Conservation (phyloP, 1,284 basidiomycete genomes). For the Hymenochaete sp. region DNA sequence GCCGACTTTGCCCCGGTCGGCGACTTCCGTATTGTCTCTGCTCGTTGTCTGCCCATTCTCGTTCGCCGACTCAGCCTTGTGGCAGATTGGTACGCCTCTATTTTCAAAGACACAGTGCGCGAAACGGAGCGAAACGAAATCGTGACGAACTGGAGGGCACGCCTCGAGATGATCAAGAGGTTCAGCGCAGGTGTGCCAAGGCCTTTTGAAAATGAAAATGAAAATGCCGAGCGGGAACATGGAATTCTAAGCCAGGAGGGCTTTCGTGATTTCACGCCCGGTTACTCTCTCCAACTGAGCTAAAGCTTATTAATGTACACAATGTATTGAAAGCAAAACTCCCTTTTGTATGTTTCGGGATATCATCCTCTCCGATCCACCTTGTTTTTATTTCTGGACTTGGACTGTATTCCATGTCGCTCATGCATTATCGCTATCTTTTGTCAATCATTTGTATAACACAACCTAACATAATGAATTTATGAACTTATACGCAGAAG, state of each 20-base stretch:
- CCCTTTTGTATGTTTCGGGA: too few relatives aligned
- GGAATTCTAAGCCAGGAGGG: conserved; percentile 31
- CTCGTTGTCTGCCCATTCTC: conserved; percentile 71
- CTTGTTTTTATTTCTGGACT: too few relatives aligned
- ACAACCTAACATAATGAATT: too few relatives aligned
- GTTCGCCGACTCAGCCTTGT: conserved; percentile 81
- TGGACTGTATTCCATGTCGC: too few relatives aligned
- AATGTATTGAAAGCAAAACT: too few relatives aligned
- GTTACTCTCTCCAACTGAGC: conserved; percentile 25
- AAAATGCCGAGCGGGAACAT: conserved; percentile 20
- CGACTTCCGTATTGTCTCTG: conserved; percentile 87
- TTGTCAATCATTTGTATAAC: too few relatives aligned
- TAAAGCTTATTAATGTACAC: too few relatives aligned
- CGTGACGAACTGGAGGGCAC: conserved; percentile 81
- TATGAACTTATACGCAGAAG: too few relatives aligned
- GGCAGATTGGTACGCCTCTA: conserved; percentile 80
- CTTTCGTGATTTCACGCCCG: conserved; percentile 33
- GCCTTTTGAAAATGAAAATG: too few relatives aligned
- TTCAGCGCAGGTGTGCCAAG: conserved; percentile 34
- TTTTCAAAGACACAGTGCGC: conserved; percentile 68
- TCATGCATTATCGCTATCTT: too few relatives aligned
- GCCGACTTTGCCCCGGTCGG: conserved; percentile 87
- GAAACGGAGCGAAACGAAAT: conserved; percentile 69
- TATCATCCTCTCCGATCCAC: too few relatives aligned
- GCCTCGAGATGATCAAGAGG: conserved; percentile 71